A percentile compares a stretch with the other conserved stretches of the same genome.
These are phyloP conservation scores for Aspergillus funiculosus DNA, from an alignment of 495 filamentous ascomycete genomes.

Conservation along the genomic window DNA sequence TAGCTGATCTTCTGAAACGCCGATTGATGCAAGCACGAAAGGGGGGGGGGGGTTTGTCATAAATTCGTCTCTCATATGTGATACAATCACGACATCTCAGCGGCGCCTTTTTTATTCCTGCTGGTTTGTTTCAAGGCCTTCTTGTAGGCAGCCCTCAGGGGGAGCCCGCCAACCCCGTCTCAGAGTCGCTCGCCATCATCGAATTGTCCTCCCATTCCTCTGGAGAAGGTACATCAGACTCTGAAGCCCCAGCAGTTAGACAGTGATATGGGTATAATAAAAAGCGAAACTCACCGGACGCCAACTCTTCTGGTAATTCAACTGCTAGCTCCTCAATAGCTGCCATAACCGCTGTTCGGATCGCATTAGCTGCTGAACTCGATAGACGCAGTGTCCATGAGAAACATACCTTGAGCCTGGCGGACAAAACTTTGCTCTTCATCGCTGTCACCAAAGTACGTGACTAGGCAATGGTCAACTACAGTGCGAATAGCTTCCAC, in stretches of 20 bases:
- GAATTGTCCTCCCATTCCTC: slow-evolving; percentile 46
- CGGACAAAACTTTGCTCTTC: slow-evolving; percentile 32
- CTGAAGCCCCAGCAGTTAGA: slow-evolving; percentile 27
- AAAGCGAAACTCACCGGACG: slow-evolving; percentile 34
- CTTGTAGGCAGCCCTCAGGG: slow-evolving; percentile 20
- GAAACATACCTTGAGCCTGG: slow-evolving; percentile 36
- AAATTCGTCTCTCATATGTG: slow-evolving; percentile 29
- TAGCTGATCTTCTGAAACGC: slow-evolving; percentile 20
- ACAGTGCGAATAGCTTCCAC: slow-evolving; percentile 36
- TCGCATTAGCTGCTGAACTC: slow-evolving; percentile 8
- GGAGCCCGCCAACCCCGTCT: slow-evolving; percentile 35
- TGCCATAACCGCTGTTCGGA: slow-evolving; percentile 23
- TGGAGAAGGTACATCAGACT: slow-evolving; percentile 38
- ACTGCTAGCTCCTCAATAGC: slow-evolving; percentile 33
- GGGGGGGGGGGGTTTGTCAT: slow-evolving; percentile 15
- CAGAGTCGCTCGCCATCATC: slow-evolving; percentile 40
- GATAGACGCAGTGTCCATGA: not conserved
- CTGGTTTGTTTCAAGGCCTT: too few species aligned
- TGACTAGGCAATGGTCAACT: slow-evolving; percentile 37
- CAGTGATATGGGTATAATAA: slow-evolving; percentile 13
- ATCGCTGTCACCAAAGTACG: slow-evolving; percentile 39
- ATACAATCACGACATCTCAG: slow-evolving; percentile 21
- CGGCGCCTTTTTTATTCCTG: too few species aligned
- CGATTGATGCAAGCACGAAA: slow-evolving; percentile 24
- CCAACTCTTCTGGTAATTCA: slow-evolving; percentile 36